Conservation (phyloP, 305 asterid species). For the Nicotiana rustica region DNA sequence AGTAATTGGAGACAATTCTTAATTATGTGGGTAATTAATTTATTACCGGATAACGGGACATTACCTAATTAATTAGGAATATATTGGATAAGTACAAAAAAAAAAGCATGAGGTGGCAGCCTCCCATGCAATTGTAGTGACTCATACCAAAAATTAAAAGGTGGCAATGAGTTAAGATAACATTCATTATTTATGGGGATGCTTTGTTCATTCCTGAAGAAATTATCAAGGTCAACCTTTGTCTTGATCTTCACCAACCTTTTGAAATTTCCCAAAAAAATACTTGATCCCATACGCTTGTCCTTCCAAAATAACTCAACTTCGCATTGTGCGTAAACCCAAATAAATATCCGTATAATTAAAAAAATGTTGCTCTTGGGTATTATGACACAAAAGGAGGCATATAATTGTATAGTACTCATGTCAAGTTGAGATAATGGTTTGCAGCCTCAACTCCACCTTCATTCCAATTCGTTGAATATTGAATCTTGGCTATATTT, state of each 20-base stretch:
- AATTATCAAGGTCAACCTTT: constrained; percentile 51
- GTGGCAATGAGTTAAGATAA: too few species aligned
- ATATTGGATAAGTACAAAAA: too few species aligned
- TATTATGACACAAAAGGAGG: constrained; percentile 51
- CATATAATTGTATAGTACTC: constrained; percentile 42
- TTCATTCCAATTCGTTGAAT: constrained; percentile 47
- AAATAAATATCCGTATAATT: constrained; percentile 60
- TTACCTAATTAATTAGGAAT: too few species aligned
- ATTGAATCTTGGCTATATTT: constrained; percentile 51
- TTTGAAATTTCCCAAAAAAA: constrained; percentile 48
- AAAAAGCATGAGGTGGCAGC: too few species aligned
- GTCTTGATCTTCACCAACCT: constrained; percentile 57
- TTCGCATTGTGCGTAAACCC: constrained; percentile 46
- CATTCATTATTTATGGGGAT: constrained; percentile 38
- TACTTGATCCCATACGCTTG: constrained; percentile 52
- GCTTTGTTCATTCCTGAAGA: constrained; percentile 61
- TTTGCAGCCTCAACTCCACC: constrained; percentile 38
- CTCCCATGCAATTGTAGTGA: too few species aligned
- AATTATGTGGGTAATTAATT: too few species aligned
- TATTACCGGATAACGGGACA: too few species aligned
- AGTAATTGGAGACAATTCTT: too few species aligned
- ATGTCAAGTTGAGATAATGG: constrained; percentile 38
- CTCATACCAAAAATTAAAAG: too few species aligned
- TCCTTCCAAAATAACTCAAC: constrained; percentile 47
- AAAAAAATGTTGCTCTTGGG: constrained; percentile 55